These are phyloP conservation scores for Trypanosoma mega DNA, from an alignment of 208 protist species.

Conservation along the genomic window DNA sequence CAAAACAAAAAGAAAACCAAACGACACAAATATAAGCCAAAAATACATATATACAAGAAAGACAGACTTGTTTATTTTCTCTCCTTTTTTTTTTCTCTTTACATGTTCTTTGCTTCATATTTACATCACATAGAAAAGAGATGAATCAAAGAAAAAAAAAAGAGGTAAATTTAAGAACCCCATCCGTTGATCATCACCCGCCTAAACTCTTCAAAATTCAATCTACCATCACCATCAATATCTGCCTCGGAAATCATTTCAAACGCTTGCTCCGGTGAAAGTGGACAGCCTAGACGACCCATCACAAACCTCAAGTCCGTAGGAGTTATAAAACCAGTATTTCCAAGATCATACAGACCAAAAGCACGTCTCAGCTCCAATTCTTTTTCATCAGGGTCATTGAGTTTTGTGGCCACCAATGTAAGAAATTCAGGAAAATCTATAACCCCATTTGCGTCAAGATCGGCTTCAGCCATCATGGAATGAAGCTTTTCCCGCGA, in stretches of 20 bases:
- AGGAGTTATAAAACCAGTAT: constrained; percentile 92
- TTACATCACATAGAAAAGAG: neutral
- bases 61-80: too few species aligned
- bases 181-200: constrained; percentile 73
- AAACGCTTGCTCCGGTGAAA: constrained; percentile 89
- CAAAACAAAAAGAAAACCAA: too few species aligned
- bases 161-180: constrained; percentile 7
- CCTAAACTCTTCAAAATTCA: constrained; percentile 89
- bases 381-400: constrained; percentile 90
- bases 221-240: constrained; percentile 84
- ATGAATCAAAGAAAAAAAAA: neutral
- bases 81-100: constrained; percentile 7
- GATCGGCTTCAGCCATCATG: constrained; percentile 97
- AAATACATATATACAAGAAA: too few species aligned
- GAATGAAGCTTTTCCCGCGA: constrained; percentile 90
- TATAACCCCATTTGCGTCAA: constrained; percentile 97
- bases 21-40: too few species aligned
- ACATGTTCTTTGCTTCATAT: constrained; percentile 9
- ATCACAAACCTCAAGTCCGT: constrained; percentile 92
- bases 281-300: constrained; percentile 89
- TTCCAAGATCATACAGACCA: constrained; percentile 93
- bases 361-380: constrained; percentile 92
- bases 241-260: constrained; percentile 93
- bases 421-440: constrained; percentile 97
- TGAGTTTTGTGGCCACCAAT: constrained; percentile 85